Percentiles rank a stretch among this genome's conserved stretches.
These are phyloP conservation scores for Helicostylum pulchrum DNA, from an alignment of 192 early-diverging fungal genomes.

Conservation along the genomic window DNA sequence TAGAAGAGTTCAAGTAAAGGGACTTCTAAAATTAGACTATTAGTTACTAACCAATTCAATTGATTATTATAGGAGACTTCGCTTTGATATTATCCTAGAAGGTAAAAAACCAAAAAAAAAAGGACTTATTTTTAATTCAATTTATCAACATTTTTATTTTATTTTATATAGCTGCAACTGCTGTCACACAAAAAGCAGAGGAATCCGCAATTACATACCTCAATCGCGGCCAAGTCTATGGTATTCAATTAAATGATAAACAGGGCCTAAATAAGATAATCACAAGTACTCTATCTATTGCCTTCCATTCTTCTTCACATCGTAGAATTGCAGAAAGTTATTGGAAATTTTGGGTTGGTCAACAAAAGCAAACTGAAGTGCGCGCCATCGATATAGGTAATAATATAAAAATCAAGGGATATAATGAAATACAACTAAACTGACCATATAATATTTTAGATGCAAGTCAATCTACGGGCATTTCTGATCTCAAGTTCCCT, in stretches of 20 bases:
- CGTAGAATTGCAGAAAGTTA: constrained; percentile 57
- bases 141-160: constrained; percentile 3
- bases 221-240: constrained; percentile 56
- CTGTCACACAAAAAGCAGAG: constrained; percentile 29
- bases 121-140: neutral
- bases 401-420: neutral
- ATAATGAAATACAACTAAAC: neutral
- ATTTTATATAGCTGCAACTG: constrained; percentile 20
- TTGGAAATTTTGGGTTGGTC: constrained; percentile 75
- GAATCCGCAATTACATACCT: constrained; percentile 27
- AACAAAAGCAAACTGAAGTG: constrained; percentile 58
- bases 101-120: constrained; percentile 3
- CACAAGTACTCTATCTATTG: constrained; percentile 52
- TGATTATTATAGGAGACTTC: constrained; percentile 5
- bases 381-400: constrained; percentile 65
- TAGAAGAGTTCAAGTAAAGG: neutral
- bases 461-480: constrained; percentile 20
- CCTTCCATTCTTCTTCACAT: constrained; percentile 70
- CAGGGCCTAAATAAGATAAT: constrained; percentile 47
- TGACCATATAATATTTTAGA: constrained; percentile 2
- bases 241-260: constrained; percentile 50
- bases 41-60: neutral
- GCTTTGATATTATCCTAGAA: constrained; percentile 22
- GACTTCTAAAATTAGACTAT: no score
- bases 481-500: constrained; percentile 25